phyloP scores from a whole-genome alignment of 805 yeast genomes.

The Yarrowia keelungensis region DNA sequence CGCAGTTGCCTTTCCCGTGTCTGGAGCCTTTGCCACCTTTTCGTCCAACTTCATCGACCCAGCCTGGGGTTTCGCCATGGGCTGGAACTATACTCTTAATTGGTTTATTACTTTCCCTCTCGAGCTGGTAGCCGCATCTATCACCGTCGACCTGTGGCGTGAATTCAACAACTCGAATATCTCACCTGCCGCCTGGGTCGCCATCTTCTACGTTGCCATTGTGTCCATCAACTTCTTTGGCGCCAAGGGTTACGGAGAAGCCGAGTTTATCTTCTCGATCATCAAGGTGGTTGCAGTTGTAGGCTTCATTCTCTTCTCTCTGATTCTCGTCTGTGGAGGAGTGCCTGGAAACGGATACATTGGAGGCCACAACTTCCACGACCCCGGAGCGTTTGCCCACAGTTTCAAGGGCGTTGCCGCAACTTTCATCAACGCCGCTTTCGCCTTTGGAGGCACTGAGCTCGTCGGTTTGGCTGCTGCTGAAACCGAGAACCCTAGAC shows the following conservation, averaged over 20 bases:
- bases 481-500: conserved; percentile 70
- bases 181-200: conserved; percentile 66
- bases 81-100: conserved; percentile 73
- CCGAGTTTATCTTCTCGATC: conserved; percentile 65
- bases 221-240: conserved; percentile 62
- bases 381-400: conserved; percentile 74
- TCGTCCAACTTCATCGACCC: conserved; percentile 70
- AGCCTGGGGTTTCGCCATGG: conserved; percentile 73
- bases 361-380: conserved; percentile 64
- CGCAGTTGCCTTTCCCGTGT: conserved; percentile 68
- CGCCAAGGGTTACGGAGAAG: conserved; percentile 70
- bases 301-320: conserved; percentile 68
- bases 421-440: conserved; percentile 74
- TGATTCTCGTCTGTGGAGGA: conserved; percentile 61
- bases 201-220: conserved; percentile 61
- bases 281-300: conserved; percentile 66
- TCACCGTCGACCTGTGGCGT: conserved; percentile 66
- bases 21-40: conserved; percentile 67
- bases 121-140: conserved; percentile 69
- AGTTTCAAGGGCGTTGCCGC: conserved; percentile 73
- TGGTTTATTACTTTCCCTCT: conserved; percentile 70
- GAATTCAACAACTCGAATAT: conserved; percentile 64
- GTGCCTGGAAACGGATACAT: conserved; percentile 61
- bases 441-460: conserved; percentile 76
- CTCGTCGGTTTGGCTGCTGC: conserved; percentile 74